phyloP scores from a whole-genome alignment of 139 green algal genomes.

The Tetraselmis striata region DNA sequence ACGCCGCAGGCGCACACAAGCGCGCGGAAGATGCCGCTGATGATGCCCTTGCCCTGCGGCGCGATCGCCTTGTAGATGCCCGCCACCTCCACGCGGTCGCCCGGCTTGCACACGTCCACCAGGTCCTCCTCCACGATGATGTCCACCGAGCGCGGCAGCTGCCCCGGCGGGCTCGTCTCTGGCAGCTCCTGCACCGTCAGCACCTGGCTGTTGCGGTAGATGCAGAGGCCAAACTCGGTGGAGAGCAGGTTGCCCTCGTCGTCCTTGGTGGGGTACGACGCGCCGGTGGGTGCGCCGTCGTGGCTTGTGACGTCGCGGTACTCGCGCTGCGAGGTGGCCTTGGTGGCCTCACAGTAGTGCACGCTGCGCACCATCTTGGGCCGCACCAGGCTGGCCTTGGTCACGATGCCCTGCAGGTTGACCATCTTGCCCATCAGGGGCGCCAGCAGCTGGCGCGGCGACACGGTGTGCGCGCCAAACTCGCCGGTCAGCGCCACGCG shows the following conservation, averaged over 20 bases:
- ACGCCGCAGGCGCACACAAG: neutral
- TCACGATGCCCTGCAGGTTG: conserved; percentile 92
- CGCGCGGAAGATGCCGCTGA: conserved; percentile 40
- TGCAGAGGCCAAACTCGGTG: conserved; percentile 90
- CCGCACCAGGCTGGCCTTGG: conserved; percentile 78
- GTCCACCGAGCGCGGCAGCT: conserved; percentile 68
- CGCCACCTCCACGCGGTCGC: conserved; percentile 81
- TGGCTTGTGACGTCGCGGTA: conserved; percentile 88
- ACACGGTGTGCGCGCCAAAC: conserved; percentile 82
- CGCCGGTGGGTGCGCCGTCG: conserved; percentile 55
- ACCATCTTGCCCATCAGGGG: conserved; percentile 78
- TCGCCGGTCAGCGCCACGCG: conserved; percentile 78
- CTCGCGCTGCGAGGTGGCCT: conserved; percentile 58
- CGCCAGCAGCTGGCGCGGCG: conserved; percentile 74
- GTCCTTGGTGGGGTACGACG: conserved; percentile 62
- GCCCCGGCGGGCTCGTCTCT: conserved; percentile 88
- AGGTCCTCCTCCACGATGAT: neutral
- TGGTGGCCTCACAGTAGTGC: conserved; percentile 82
- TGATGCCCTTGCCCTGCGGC: conserved; percentile 34
- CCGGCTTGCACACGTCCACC: conserved; percentile 83
- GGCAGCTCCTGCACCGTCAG: conserved; percentile 93
- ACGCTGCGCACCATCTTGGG: conserved; percentile 83
- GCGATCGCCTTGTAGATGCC: conserved; percentile 90
- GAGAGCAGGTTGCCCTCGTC: conserved; percentile 76
- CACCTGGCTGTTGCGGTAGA: conserved; percentile 86